These are phyloP conservation scores for Fusarium foetens DNA, from an alignment of 2,329 filamentous ascomycete genomes.

Conservation along the genomic window DNA sequence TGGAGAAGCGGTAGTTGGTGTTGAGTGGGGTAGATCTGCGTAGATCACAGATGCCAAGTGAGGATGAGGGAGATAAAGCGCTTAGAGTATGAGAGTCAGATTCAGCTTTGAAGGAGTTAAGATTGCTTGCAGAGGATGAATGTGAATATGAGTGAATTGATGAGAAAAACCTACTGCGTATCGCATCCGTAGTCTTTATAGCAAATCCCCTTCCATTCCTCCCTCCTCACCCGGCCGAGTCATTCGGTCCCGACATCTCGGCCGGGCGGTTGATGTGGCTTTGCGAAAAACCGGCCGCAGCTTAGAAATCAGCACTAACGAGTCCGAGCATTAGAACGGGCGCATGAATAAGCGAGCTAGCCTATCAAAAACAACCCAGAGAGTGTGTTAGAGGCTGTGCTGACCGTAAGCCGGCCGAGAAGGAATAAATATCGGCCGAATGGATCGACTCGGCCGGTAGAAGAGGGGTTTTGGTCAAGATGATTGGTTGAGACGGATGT, in stretches of 20 bases:
- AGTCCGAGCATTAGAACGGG: background rate
- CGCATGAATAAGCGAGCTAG: background rate
- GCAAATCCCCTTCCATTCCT: rapidly evolving
- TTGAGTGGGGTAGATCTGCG: background rate
- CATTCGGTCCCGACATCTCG: rapidly evolving
- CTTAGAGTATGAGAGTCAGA: too few species aligned
- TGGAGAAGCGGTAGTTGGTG: background rate
- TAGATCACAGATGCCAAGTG: background rate
- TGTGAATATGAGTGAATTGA: too few species aligned
- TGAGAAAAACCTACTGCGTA: too few species aligned
- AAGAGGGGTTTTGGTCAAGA: rapidly evolving
- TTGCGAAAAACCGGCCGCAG: background rate
- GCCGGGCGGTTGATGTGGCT: background rate
- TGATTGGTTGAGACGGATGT: constrained; percentile 12
- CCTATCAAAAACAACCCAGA: background rate
- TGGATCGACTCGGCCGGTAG: background rate
- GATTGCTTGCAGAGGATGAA: too few species aligned
- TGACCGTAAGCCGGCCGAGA: background rate
- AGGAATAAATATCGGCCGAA: background rate
- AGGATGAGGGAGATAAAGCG: too few species aligned
- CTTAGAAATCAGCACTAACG: constrained; percentile 14
- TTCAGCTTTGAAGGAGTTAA: too few species aligned
- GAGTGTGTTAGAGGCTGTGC: rapidly evolving
- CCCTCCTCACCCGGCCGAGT: constrained; percentile 2
- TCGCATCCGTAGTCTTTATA: too few species aligned